Evolutionary conservation across 306 rosid genomes (phyloP).

Genomic region (Vigna unguiculata): DNA sequence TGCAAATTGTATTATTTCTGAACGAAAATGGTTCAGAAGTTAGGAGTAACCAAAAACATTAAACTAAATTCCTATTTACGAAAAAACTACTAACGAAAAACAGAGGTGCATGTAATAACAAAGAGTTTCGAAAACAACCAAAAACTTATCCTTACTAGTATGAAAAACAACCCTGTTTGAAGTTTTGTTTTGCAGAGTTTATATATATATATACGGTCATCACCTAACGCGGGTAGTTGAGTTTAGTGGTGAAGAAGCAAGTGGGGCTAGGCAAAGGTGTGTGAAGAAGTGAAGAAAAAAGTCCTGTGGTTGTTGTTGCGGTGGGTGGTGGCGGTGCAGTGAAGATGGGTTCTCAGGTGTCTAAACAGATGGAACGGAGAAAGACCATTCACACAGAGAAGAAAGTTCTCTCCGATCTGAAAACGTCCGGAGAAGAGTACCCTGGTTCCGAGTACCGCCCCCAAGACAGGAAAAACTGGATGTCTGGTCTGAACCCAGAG

Average conservation of each 20-base stretch:
- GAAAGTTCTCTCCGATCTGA: constrained; percentile 58
- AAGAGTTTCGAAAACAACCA: no score
- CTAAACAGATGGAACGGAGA: constrained; percentile 64
- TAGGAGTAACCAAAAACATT: no score
- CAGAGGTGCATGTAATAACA: no score
- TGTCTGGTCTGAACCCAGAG: constrained; percentile 61
- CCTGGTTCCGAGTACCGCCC: constrained; percentile 75
- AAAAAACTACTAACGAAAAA: no score
- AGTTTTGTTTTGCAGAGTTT: not conserved
- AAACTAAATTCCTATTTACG: no score
- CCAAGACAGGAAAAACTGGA: constrained; percentile 79
- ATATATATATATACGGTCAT: not conserved
- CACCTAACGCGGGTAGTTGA: not conserved
- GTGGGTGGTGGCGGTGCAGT: not conserved
- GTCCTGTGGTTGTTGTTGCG: no score
- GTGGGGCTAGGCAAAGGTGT: no score
- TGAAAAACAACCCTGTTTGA: not conserved
- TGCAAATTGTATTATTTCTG: no score
- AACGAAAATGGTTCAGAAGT: no score
- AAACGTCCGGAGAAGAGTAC: constrained; percentile 52
- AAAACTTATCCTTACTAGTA: no score
- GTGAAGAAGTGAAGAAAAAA: no score
- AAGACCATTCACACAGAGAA: constrained; percentile 60
- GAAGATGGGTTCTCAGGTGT: constrained; percentile 65
- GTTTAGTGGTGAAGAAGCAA: no score